Conservation (phyloP, 257 asterid genomes). For the Primulina eburnea region DNA sequence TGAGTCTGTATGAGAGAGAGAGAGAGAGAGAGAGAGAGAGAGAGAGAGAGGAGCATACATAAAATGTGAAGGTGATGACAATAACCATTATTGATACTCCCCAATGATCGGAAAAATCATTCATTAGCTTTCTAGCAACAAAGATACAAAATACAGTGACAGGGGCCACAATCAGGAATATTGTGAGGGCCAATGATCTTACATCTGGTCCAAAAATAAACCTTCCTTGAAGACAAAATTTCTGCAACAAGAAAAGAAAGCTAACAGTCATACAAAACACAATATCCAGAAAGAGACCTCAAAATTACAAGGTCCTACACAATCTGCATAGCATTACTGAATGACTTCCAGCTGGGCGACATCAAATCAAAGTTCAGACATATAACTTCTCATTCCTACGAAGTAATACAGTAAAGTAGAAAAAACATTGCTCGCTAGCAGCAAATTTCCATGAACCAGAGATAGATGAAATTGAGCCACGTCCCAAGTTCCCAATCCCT, state of each 20-base stretch:
- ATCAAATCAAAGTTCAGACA: neutral
- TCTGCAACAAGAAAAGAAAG: slow-evolving; percentile 23
- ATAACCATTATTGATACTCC: slow-evolving; percentile 11
- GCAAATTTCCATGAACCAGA: neutral
- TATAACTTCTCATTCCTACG: neutral
- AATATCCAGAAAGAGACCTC: neutral
- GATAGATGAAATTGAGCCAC: neutral
- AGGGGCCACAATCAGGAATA: slow-evolving; percentile 31
- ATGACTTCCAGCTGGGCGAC: neutral
- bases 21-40: neutral
- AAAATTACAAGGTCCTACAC: neutral
- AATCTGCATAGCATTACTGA: neutral
- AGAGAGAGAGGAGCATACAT: neutral
- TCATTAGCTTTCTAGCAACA: slow-evolving; percentile 24
- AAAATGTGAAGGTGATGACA: neutral
- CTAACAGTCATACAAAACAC: neutral
- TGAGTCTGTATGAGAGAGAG: neutral
- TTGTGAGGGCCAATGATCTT: slow-evolving; percentile 26
- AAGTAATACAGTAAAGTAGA: neutral
- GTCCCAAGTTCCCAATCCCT: neutral
- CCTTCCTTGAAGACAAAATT: slow-evolving; percentile 34
- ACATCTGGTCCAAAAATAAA: slow-evolving; percentile 36
- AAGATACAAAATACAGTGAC: slow-evolving; percentile 24
- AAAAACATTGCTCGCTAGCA: neutral
- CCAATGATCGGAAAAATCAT: slow-evolving; percentile 19